Evolutionary conservation across 2,329 filamentous ascomycete species (phyloP).

Genomic region (Endothia cerciana): DNA sequence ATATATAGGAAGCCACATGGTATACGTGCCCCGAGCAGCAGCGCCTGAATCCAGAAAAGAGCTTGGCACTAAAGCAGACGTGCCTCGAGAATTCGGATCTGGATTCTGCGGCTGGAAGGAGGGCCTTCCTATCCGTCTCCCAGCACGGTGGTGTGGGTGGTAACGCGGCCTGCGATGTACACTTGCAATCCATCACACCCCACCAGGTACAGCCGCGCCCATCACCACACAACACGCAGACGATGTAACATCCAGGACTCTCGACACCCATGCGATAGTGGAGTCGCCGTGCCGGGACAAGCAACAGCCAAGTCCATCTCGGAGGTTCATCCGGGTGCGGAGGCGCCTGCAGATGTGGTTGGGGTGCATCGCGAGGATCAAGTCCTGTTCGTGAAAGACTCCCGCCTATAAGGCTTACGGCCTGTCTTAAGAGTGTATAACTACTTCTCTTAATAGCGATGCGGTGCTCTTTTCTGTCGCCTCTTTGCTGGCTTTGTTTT

Average conservation of each 20-base stretch:
- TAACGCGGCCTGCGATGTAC: background rate
- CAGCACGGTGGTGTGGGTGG: background rate
- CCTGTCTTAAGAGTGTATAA: background rate
- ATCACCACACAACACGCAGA: background rate
- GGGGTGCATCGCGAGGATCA: slow-evolving; percentile 1
- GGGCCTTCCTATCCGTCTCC: background rate
- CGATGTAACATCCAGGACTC: background rate
- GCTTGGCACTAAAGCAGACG: background rate
- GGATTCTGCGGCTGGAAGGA: background rate
- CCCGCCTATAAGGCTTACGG: background rate
- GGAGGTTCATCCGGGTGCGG: background rate
- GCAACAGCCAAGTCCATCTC: slow-evolving; percentile 1
- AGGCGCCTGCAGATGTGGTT: background rate
- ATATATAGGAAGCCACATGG: no score
- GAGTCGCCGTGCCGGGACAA: background rate
- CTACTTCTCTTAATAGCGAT: background rate
- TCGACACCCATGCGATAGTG: no score
- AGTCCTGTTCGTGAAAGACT: background rate
- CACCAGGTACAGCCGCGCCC: background rate
- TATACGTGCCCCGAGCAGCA: background rate
- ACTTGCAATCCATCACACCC: background rate
- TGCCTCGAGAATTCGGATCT: background rate
- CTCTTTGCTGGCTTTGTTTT: background rate
- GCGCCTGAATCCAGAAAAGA: background rate
- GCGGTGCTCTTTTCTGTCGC: background rate